Conservation (phyloP, 257 asterid species). For the Fraxinus quadrangulata region DNA sequence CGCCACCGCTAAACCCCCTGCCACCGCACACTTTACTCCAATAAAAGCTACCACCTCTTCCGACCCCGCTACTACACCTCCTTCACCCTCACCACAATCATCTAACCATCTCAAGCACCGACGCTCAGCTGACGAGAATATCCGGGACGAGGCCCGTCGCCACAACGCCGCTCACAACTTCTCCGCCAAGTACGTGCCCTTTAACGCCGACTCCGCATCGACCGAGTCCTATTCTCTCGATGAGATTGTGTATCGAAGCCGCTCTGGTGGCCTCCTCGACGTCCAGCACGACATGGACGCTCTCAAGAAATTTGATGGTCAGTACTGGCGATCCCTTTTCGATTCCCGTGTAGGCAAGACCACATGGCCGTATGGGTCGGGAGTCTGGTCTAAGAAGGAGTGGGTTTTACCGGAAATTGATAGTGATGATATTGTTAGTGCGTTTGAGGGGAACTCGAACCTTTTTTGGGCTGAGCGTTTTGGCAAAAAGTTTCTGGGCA, state of each 20-base stretch:
- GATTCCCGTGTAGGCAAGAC: conserved; percentile 48
- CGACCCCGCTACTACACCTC: not conserved
- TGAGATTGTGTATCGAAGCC: conserved; percentile 44
- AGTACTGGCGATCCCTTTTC: conserved; percentile 38
- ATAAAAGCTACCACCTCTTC: not conserved
- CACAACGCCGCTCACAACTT: not conserved
- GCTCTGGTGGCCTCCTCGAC: conserved; percentile 43
- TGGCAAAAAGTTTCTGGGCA: conserved; percentile 45
- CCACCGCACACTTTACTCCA: not conserved
- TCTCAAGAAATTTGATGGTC: conserved; percentile 38
- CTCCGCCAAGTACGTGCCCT: not conserved
- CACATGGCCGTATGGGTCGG: conserved; percentile 48
- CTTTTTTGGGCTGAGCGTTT: conserved; percentile 52
- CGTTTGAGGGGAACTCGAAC: conserved; percentile 43
- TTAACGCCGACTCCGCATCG: not conserved
- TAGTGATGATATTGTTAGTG: conserved; percentile 42
- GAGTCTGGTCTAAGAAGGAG: conserved; percentile 50
- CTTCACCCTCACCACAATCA: not conserved
- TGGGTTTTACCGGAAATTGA: conserved; percentile 47
- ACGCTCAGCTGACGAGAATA: too few relatives aligned
- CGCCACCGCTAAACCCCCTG: not conserved
- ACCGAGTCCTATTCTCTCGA: conserved; percentile 33
- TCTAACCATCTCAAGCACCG: too few relatives aligned
- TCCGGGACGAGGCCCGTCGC: not conserved
- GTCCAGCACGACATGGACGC: conserved; percentile 47